Conservation (phyloP, 495 filamentous ascomycete species). For the Penicillium bovifimosum region DNA sequence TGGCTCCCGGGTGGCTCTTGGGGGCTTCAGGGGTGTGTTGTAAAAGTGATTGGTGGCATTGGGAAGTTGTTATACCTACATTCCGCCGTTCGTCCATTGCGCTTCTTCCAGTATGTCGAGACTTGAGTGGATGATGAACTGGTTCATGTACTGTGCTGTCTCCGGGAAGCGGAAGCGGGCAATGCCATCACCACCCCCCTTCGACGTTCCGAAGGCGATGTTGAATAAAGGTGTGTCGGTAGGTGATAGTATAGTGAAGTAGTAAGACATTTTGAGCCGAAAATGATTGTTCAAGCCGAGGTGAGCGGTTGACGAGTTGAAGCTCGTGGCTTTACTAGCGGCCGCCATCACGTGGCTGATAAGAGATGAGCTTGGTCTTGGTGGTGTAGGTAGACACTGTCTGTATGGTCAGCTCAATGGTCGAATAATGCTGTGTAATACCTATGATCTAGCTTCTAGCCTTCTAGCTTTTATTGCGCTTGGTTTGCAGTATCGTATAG, state of each 20-base stretch:
- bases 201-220: slow-evolving; percentile 91
- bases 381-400: background rate
- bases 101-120: slow-evolving; percentile 93
- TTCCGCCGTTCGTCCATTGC: slow-evolving; percentile 78
- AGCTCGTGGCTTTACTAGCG: slow-evolving; percentile 1
- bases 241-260: slow-evolving; percentile 91
- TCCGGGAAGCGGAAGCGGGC: slow-evolving; percentile 71
- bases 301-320: slow-evolving; percentile 5
- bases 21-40: background rate
- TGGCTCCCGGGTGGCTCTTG: background rate
- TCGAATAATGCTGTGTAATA: background rate
- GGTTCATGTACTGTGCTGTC: slow-evolving; percentile 87
- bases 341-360: slow-evolving; percentile 17
- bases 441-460: background rate
- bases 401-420: background rate
- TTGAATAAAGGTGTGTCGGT: slow-evolving; percentile 94
- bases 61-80: slow-evolving; percentile 46
- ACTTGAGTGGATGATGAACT: slow-evolving; percentile 90
- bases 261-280: slow-evolving; percentile 73
- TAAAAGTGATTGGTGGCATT: background rate
- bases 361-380: slow-evolving; percentile 2
- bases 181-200: slow-evolving; percentile 87
- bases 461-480: background rate
- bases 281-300: slow-evolving; percentile 6
- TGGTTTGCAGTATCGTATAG: background rate